Evolutionary conservation across 2,329 filamentous ascomycete genomes (phyloP).

Genomic region (Apiospora sp.): DNA sequence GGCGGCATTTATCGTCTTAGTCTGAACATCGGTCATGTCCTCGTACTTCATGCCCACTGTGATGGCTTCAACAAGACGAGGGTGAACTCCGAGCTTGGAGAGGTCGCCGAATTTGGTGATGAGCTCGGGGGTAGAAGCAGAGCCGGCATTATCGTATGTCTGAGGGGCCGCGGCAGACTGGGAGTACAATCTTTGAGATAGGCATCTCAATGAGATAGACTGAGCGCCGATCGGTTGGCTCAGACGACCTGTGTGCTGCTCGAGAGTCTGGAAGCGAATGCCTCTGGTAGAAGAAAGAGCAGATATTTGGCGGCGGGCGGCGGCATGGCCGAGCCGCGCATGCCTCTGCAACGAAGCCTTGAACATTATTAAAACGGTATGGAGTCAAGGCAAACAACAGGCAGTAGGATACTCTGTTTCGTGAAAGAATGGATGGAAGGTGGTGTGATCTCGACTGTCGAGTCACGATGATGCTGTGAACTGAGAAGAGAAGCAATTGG

Average conservation of each 20-base stretch:
- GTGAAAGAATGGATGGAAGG: slow-evolving; percentile 9
- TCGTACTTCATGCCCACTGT: slow-evolving; percentile 77
- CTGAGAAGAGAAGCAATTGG: neutral
- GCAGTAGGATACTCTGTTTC: neutral
- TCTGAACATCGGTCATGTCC: slow-evolving; percentile 92
- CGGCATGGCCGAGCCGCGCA: slow-evolving; percentile 28
- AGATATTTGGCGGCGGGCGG: slow-evolving; percentile 28
- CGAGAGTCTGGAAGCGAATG: slow-evolving; percentile 27
- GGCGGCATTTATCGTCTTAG: slow-evolving; percentile 80
- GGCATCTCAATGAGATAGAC: slow-evolving; percentile 18
- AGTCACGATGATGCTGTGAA: neutral
- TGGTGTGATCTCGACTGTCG: neutral
- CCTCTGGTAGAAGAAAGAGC: slow-evolving; percentile 24
- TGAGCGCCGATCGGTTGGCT: neutral
- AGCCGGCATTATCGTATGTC: neutral
- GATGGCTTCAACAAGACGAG: slow-evolving; percentile 72
- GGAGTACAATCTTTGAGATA: slow-evolving; percentile 27
- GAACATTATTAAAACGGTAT: slow-evolving; percentile 26
- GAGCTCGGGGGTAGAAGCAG: slow-evolving; percentile 33
- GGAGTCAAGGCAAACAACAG: neutral
- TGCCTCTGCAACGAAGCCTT: slow-evolving; percentile 29
- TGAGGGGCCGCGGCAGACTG: slow-evolving; percentile 23
- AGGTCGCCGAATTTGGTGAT: slow-evolving; percentile 56
- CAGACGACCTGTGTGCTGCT: slow-evolving; percentile 16
- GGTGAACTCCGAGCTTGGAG: slow-evolving; percentile 61